These are phyloP conservation scores for Hibiscus mutabilis DNA, from an alignment of 345 rosid species.

Conservation along the genomic window DNA sequence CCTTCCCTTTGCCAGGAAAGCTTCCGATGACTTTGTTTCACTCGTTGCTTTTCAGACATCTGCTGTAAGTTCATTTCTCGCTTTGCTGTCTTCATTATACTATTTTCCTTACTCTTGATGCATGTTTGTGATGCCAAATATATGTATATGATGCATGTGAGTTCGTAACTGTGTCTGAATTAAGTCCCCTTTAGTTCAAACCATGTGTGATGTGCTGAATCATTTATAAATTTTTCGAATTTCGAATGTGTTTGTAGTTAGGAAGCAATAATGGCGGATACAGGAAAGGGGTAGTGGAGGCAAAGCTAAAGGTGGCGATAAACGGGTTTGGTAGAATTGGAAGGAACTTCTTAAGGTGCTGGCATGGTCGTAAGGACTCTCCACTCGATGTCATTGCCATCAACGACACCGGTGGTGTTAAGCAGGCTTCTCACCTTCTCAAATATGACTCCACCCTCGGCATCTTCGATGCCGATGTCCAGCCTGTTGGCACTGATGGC, in stretches of 20 bases:
- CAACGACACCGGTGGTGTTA: slow-evolving; percentile 90
- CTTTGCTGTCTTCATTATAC: neutral
- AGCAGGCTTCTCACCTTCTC: slow-evolving; percentile 96
- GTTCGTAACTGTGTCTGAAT: no score
- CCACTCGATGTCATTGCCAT: slow-evolving; percentile 84
- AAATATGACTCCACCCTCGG: slow-evolving; percentile 97
- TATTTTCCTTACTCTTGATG: neutral
- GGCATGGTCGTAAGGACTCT: slow-evolving; percentile 47
- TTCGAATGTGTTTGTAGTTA: slow-evolving; percentile 23
- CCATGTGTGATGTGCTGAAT: no score
- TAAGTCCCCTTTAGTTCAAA: no score
- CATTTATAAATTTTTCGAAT: neutral
- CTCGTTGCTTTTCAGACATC: slow-evolving; percentile 66
- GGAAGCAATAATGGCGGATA: slow-evolving; percentile 61
- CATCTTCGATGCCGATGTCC: slow-evolving; percentile 86
- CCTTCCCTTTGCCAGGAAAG: slow-evolving; percentile 55
- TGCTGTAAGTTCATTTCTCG: slow-evolving; percentile 47
- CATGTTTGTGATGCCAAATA: no score
- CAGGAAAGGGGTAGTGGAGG: slow-evolving; percentile 66
- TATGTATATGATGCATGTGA: no score
- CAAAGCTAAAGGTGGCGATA: slow-evolving; percentile 86
- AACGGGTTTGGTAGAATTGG: slow-evolving; percentile 79
- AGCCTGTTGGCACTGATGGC: slow-evolving; percentile 66
- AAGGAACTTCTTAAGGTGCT: neutral
- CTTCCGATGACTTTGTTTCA: slow-evolving; percentile 67